Conservation (phyloP, 2,329 filamentous ascomycete genomes). For the Pseudogymnoascus pannorum region DNA sequence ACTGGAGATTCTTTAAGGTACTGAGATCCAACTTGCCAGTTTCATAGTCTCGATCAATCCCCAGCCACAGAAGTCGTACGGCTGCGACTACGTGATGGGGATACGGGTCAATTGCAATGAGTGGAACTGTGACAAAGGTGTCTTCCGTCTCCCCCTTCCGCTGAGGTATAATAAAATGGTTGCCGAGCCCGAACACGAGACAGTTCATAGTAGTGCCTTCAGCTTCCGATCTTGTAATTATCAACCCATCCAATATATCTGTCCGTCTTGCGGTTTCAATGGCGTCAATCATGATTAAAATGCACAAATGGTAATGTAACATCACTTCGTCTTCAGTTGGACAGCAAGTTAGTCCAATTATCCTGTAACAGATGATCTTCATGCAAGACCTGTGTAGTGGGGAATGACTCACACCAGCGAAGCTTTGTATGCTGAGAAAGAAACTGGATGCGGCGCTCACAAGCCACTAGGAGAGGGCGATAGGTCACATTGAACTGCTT, state of each 20-base stretch:
- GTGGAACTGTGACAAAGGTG: conserved; percentile 17
- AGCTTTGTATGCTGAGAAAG: conserved; percentile 26
- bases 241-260: conserved; percentile 23
- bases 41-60: conserved; percentile 22
- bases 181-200: conserved; percentile 26
- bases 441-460: conserved; percentile 27
- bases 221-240: conserved; percentile 20
- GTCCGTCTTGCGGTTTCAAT: conserved; percentile 23
- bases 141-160: conserved; percentile 1
- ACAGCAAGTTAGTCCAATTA: not conserved
- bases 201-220: conserved; percentile 25
- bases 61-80: conserved; percentile 26
- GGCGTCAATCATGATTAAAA: conserved; percentile 25
- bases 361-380: not conserved
- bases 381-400: not conserved
- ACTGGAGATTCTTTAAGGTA: conserved; percentile 21
- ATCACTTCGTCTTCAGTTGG: conserved; percentile 22
- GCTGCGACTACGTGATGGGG: conserved; percentile 28
- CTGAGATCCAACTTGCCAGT: conserved; percentile 22
- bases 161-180: conserved; percentile 20
- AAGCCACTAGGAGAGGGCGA: conserved; percentile 22
- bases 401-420: conserved; percentile 26
- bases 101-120: conserved; percentile 28
- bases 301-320: conserved; percentile 27
- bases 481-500: conserved; percentile 26